A percentile compares a stretch with the other conserved stretches of the same genome.
These are phyloP conservation scores for Cordyceps fumosorosea DNA, from an alignment of 2,329 filamentous ascomycete genomes.

Conservation along the genomic window DNA sequence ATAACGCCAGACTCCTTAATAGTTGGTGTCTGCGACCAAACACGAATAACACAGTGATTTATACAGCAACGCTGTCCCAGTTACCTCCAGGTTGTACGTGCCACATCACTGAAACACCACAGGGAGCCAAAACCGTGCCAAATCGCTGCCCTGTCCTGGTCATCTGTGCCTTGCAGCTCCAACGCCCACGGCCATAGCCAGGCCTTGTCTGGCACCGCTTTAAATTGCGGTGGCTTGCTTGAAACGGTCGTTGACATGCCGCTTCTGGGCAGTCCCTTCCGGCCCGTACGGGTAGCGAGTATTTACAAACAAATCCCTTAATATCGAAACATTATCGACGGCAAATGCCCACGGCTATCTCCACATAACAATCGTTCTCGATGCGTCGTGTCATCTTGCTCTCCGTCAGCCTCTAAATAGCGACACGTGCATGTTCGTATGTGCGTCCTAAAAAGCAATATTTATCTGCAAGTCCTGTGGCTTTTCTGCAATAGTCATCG, in stretches of 20 bases:
- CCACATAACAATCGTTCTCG: background rate
- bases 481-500: background rate
- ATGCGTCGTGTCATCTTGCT: background rate
- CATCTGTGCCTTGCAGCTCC: background rate
- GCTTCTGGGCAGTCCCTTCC: background rate
- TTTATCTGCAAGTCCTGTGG: background rate
- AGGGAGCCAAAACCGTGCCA: background rate
- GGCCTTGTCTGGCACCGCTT: background rate
- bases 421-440: too few relatives aligned
- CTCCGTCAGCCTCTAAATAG: background rate
- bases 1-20: too few relatives aligned
- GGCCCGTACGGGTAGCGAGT: too few relatives aligned
- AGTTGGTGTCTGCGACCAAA: too few relatives aligned
- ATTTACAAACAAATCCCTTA: background rate
- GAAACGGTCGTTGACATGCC: background rate
- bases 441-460: background rate
- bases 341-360: background rate
- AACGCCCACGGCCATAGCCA: background rate
- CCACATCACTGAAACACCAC: constrained; percentile 5
- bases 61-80: too few relatives aligned
- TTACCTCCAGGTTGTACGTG: background rate
- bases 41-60: too few relatives aligned
- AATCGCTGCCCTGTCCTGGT: background rate
- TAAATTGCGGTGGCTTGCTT: constrained; percentile 3
- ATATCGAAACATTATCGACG: background rate